Conservation (phyloP, 2,329 filamentous ascomycete genomes). For the Eurotiales sp. region DNA sequence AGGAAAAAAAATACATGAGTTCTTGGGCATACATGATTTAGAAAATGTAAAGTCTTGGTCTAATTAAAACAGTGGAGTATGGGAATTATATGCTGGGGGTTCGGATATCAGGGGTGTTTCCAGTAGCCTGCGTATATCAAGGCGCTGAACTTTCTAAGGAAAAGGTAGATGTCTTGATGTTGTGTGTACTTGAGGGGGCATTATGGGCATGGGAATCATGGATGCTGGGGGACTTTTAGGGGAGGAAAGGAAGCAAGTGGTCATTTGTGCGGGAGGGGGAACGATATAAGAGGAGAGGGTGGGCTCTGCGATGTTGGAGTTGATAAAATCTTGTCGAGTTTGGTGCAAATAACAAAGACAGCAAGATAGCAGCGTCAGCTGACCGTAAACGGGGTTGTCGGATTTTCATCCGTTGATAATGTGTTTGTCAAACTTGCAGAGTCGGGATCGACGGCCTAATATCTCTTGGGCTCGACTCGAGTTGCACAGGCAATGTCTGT, state of each 20-base stretch:
- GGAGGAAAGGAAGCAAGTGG: conserved; percentile 19
- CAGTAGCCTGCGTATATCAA: conserved; percentile 6
- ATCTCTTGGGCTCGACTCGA: conserved; percentile 1
- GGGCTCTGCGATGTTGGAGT: conserved; percentile 11
- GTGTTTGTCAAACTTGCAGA: not conserved
- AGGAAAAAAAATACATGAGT: conserved; percentile 44
- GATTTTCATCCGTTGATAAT: not conserved
- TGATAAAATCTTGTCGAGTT: not conserved
- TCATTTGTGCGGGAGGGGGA: conserved; percentile 15
- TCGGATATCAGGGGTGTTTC: conserved; percentile 11
- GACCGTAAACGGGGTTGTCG: not conserved
- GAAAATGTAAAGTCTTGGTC: conserved; percentile 23
- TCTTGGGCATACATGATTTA: conserved; percentile 38
- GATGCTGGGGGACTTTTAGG: conserved; percentile 11
- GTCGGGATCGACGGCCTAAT: conserved; percentile 1
- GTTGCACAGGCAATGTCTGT: not conserved
- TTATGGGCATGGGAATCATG: conserved; percentile 11
- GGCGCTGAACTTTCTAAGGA: conserved; percentile 12
- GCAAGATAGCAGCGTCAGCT: not conserved
- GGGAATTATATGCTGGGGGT: conserved; percentile 5
- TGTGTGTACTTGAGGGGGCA: conserved; percentile 9
- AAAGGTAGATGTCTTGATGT: conserved; percentile 5
- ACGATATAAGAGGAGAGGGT: not conserved
- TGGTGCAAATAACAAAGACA: not conserved
- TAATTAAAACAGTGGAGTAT: conserved; percentile 30